These are phyloP conservation scores for Mortierella sp. DNA, from an alignment of 371 early-diverging fungal genomes.

Conservation along the genomic window DNA sequence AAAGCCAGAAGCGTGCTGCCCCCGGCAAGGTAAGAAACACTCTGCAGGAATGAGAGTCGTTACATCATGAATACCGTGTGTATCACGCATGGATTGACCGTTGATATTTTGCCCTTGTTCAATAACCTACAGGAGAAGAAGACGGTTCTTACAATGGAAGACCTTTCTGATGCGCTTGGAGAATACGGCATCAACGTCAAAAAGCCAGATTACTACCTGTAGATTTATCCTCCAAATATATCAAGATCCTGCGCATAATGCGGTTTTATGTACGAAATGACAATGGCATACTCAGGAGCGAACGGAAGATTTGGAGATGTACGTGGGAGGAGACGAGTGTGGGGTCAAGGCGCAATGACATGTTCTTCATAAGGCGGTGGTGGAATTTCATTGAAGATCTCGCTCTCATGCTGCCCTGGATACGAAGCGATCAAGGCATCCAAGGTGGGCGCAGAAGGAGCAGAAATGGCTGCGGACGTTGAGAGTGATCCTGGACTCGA, in stretches of 20 bases:
- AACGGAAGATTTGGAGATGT: not conserved
- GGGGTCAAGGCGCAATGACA: no score
- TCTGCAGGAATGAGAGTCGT: not conserved
- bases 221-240: conserved; percentile 2
- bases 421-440: not conserved
- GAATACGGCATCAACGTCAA: conserved; percentile 96
- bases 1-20: conserved; percentile 60
- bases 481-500: conserved; percentile 5
- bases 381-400: conserved; percentile 1
- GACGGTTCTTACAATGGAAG: conserved; percentile 92
- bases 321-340: no score
- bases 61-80: not conserved
- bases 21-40: conserved; percentile 44
- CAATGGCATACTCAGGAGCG: not conserved
- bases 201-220: conserved; percentile 92
- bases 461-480: not conserved
- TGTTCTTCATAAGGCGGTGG: conserved; percentile 26
- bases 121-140: conserved; percentile 74
- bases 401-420: not conserved
- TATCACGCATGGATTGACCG: no score
- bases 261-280: not conserved
- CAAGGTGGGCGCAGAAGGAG: conserved; percentile 26
- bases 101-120: not conserved
- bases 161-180: conserved; percentile 86
- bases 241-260: not conserved